Evolutionary conservation across 129 eudicot genomes (phyloP).

Genomic region (Pseudognaphalium luteoalbum): DNA sequence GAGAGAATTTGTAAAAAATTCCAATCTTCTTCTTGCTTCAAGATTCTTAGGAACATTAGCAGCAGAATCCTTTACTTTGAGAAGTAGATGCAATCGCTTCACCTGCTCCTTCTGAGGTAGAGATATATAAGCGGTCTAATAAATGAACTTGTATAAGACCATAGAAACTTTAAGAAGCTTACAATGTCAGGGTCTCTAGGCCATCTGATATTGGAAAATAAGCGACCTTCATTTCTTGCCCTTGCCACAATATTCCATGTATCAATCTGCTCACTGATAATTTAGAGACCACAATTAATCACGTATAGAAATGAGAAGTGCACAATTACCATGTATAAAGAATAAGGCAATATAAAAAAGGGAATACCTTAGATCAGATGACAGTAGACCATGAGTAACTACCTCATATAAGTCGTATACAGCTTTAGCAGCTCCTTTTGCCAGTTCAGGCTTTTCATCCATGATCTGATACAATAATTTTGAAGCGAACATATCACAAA

Average conservation of each 20-base stretch:
- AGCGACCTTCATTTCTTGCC: conserved; percentile 89
- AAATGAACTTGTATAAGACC: not conserved
- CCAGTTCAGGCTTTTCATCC: conserved; percentile 71
- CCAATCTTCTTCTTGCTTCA: conserved; percentile 96
- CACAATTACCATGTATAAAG: conserved; percentile 8
- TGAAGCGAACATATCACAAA: not conserved
- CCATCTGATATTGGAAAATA: conserved; percentile 89
- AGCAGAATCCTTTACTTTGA: conserved; percentile 86
- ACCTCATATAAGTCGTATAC: conserved; percentile 83
- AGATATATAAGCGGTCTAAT: conserved; percentile 2
- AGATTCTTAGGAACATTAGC: conserved; percentile 90
- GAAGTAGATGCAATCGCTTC: conserved; percentile 86
- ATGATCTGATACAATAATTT: conserved; percentile 46
- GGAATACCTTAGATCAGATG: conserved; percentile 72
- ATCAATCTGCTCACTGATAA: conserved; percentile 82
- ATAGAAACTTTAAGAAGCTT: conserved; percentile 26
- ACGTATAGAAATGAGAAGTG: conserved; percentile 1
- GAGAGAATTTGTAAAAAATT: conserved; percentile 86
- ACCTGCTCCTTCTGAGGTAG: conserved; percentile 77
- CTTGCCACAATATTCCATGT: conserved; percentile 79
- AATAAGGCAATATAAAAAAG: not conserved
- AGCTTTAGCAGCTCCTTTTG: conserved; percentile 96
- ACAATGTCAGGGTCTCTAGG: conserved; percentile 94
- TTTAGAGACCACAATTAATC: conserved; percentile 11
- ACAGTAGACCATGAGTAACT: conserved; percentile 78